Evolutionary conservation across 2,329 filamentous ascomycete species (phyloP).

Genomic region (Aspergillus novofumigatus): DNA sequence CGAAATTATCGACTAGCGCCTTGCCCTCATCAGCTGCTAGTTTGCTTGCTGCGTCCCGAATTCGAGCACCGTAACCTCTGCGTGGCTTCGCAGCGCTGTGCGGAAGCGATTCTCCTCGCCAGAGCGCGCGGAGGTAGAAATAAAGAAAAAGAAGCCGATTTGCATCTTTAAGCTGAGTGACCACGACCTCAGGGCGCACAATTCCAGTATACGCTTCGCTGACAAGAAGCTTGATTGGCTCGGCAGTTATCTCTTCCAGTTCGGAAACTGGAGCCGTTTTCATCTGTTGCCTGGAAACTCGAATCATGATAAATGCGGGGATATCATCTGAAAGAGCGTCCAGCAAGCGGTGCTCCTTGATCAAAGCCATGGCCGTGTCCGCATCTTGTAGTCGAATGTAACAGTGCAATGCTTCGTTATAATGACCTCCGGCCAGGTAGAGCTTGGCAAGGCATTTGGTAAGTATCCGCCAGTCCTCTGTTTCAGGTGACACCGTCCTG

Average conservation of each 20-base stretch:
- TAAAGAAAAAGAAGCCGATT: constrained; percentile 73
- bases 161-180: constrained; percentile 68
- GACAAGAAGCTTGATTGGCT: constrained; percentile 81
- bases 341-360: constrained; percentile 83
- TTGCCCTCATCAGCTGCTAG: constrained; percentile 55
- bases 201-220: constrained; percentile 88
- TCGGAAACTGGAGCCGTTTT: constrained; percentile 63
- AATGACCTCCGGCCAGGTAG: constrained; percentile 74
- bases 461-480: constrained; percentile 85
- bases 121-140: constrained; percentile 85
- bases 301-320: constrained; percentile 77
- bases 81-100: constrained; percentile 31
- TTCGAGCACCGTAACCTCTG: constrained; percentile 32
- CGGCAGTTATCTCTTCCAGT: constrained; percentile 72
- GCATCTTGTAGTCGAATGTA: constrained; percentile 91
- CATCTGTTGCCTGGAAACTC: constrained; percentile 70
- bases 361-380: constrained; percentile 79
- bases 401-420: constrained; percentile 78
- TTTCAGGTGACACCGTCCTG: constrained; percentile 70
- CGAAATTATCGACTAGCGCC: constrained; percentile 76
- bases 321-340: constrained; percentile 88
- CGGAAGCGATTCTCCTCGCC: constrained; percentile 66
- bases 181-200: constrained; percentile 71
- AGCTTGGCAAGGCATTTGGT: constrained; percentile 80
- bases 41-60: constrained; percentile 42